Conservation (phyloP, 495 filamentous ascomycete genomes). For the Penicillium manginii region DNA sequence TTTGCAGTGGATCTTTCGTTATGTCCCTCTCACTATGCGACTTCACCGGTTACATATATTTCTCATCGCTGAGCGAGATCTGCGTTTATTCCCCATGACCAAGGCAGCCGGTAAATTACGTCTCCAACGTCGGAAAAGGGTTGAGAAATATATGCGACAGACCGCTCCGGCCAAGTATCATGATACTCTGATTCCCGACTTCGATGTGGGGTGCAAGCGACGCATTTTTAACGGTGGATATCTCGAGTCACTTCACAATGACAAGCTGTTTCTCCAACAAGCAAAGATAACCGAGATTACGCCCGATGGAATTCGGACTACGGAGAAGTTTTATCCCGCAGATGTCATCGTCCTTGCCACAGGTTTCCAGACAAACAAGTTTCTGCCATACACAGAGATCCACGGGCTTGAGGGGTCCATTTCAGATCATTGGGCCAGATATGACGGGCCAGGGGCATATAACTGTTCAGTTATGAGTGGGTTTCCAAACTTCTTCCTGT, state of each 20-base stretch:
- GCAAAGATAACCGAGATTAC: neutral
- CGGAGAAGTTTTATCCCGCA: slow-evolving; percentile 38
- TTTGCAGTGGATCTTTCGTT: slow-evolving; percentile 30
- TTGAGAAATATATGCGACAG: slow-evolving; percentile 46
- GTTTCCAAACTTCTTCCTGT: slow-evolving; percentile 64
- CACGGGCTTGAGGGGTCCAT: slow-evolving; percentile 25
- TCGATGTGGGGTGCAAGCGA: slow-evolving; percentile 58
- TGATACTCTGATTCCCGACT: slow-evolving; percentile 56
- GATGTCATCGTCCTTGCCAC: slow-evolving; percentile 57
- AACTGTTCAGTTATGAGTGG: slow-evolving; percentile 55
- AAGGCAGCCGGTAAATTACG: slow-evolving; percentile 32
- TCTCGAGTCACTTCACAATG: slow-evolving; percentile 22
- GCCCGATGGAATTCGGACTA: neutral
- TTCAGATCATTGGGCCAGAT: slow-evolving; percentile 42
- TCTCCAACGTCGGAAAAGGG: slow-evolving; percentile 31
- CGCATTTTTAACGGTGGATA: slow-evolving; percentile 44
- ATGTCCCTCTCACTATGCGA: slow-evolving; percentile 15
- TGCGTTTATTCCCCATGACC: slow-evolving; percentile 38
- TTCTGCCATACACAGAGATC: slow-evolving; percentile 42
- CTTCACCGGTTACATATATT: slow-evolving; percentile 30
- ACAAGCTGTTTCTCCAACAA: slow-evolving; percentile 28
- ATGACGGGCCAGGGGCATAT: slow-evolving; percentile 56
- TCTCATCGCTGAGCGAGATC: slow-evolving; percentile 36
- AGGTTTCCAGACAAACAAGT: slow-evolving; percentile 50
- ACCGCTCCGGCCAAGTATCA: slow-evolving; percentile 57